Evolutionary conservation across 177 flowering plant species (phyloP).

Genomic region (Vitis hybrid): DNA sequence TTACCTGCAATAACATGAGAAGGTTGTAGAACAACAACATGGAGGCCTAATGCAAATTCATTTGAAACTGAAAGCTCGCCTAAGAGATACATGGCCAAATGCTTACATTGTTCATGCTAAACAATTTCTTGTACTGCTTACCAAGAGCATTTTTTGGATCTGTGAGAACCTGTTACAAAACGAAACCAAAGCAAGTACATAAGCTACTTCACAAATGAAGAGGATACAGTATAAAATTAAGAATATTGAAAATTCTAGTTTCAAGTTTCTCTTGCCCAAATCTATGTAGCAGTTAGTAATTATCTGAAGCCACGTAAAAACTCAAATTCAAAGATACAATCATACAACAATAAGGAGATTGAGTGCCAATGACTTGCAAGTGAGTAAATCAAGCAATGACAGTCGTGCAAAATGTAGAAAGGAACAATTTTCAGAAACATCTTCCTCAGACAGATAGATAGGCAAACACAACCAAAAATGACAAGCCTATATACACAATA

Average conservation of each 20-base stretch:
- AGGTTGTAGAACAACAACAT: slow-evolving; percentile 1
- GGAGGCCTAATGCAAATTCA: slow-evolving; percentile 1
- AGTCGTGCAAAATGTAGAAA: no score
- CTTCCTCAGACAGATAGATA: no score
- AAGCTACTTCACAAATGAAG: neutral
- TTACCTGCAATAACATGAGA: slow-evolving; percentile 53
- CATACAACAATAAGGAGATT: neutral
- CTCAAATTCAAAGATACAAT: neutral
- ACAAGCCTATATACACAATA: neutral
- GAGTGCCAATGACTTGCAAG: no score
- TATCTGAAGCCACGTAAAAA: neutral
- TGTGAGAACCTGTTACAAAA: slow-evolving; percentile 62
- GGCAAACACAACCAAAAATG: neutral
- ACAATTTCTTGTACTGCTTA: slow-evolving; percentile 90
- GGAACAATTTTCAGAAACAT: no score
- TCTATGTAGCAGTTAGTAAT: neutral
- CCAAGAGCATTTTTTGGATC: slow-evolving; percentile 97
- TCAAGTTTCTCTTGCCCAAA: neutral
- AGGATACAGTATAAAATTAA: neutral
- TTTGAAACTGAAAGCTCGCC: neutral
- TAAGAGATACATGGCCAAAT: neutral
- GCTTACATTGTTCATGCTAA: slow-evolving; percentile 91
- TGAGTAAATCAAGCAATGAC: no score
- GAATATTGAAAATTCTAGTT: neutral
- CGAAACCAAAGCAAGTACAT: neutral